Percentiles rank a stretch among this genome's conserved stretches.
phyloP scores from a whole-genome alignment of 257 asterid genomes.

The Solanum medicagineum region DNA sequence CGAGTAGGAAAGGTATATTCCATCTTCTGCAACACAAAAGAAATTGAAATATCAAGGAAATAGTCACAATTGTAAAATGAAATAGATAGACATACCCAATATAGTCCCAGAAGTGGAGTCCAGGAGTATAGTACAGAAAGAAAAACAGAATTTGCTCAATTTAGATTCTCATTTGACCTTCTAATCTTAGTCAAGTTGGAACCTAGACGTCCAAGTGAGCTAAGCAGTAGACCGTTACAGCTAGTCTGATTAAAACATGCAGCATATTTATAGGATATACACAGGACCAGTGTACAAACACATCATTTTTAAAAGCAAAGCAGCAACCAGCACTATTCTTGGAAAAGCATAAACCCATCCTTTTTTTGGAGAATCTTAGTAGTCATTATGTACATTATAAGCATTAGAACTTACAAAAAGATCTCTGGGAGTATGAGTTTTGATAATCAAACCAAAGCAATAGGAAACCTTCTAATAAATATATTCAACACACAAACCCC shows the following conservation, averaged over 20 bases:
- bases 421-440: background rate
- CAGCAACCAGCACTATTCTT: background rate
- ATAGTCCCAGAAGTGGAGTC: background rate
- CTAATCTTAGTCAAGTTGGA: background rate
- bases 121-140: background rate
- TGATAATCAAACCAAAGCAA: background rate
- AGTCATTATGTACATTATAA: background rate
- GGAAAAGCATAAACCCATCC: background rate
- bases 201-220: background rate
- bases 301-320: background rate
- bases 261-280: background rate
- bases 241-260: background rate
- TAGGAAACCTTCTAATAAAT: background rate
- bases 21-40: conserved; percentile 48
- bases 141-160: background rate
- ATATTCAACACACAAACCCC: background rate
- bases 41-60: background rate
- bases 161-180: background rate
- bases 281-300: background rate
- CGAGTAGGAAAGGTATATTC: conserved; percentile 79
- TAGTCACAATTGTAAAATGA: background rate
- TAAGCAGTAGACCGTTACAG: background rate
- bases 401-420: background rate
- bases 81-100: background rate
- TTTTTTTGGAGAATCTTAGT: background rate